Base-by-base conservation (phyloP, 2,329 filamentous ascomycete genomes). In the Botrytis fragariae region DNA sequence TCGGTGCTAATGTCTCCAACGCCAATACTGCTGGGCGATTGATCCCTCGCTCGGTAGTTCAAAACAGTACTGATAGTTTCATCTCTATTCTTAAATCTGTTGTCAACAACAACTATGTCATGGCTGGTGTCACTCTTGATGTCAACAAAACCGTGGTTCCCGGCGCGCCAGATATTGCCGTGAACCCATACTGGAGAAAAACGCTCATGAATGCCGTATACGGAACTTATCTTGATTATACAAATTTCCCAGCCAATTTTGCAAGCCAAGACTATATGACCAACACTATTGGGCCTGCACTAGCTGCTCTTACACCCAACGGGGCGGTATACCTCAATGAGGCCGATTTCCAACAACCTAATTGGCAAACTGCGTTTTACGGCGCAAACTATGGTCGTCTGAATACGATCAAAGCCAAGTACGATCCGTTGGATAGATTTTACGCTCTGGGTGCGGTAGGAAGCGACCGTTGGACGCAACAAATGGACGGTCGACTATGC, bases 91-190 rank as follows among this genome's bases (percentile, higher is more conserved):
- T 73, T 20, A 54, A 68, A 29, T 61, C 67, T 10, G 42, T 74
- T 25, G 45, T 39, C 18, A 32, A 42, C n/a, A 71, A 73, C 10
- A 61, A 32, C 22, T 18, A 45, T 45, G 44, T 73, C 54, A 35
- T 74, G n/a, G n/a, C 54, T 25, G 74, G 74, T 1, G 68, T 73
- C 6, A 71, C 71, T 16, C 37, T 73, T 35, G 62, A 74, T 59
- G 74, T 73, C 9, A 68, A 51, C 61, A 39, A 61, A 37, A 59
- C 67, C 8, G 22, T 60, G 8, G 22, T 42, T 42, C 42, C 48
- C 3, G 29, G 12, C 14, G 25, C 57, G 29, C 44, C 57, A 7
- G n/a, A 54, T 18, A 73, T 73, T 25, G 32, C 74, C 1, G 60
- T 64, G 6, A 69, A 73, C 35, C 74, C 71, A 5, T 64, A 45